Conservation (phyloP, 768 basidiomycete genomes). For the Leccinum incarnatum region DNA sequence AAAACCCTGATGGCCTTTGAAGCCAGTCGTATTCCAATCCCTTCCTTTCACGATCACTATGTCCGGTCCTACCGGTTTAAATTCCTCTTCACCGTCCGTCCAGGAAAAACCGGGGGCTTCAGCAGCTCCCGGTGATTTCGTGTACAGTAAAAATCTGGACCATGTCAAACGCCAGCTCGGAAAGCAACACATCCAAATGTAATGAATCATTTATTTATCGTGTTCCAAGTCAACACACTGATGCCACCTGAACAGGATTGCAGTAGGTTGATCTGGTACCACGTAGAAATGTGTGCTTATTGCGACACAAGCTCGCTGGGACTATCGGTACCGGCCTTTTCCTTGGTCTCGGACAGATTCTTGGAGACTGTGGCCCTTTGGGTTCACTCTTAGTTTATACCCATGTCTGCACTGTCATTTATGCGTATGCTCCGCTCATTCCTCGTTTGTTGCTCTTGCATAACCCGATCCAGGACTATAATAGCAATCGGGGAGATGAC, state of each 20-base stretch:
- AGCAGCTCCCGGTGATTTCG: constrained; percentile 6
- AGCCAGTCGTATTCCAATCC: neutral
- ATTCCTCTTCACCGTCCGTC: neutral
- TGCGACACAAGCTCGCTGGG: constrained; percentile 23
- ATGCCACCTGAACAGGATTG: constrained; percentile 14
- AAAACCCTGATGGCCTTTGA: neutral
- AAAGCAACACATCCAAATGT: constrained; percentile 23
- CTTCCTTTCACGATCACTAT: neutral
- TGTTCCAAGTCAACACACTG: neutral
- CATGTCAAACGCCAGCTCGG: constrained; percentile 20
- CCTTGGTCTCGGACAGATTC: constrained; percentile 30
- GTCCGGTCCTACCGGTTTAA: neutral
- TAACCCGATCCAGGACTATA: constrained; percentile 23
- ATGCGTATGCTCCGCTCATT: constrained; percentile 19
- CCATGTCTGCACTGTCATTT: constrained; percentile 28
- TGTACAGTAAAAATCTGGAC: constrained; percentile 15
- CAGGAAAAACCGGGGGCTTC: neutral
- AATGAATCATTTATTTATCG: neutral
- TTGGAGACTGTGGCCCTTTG: constrained; percentile 25
- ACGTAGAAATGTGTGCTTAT: neutral
- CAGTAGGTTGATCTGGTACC: constrained; percentile 11
- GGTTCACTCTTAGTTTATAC: constrained; percentile 30
- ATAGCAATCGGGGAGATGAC: constrained; percentile 31
- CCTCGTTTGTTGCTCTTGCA: neutral
- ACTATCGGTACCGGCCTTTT: constrained; percentile 33